Conservation (phyloP, 164 flowering plant genomes). For the Magnolia sinica region DNA sequence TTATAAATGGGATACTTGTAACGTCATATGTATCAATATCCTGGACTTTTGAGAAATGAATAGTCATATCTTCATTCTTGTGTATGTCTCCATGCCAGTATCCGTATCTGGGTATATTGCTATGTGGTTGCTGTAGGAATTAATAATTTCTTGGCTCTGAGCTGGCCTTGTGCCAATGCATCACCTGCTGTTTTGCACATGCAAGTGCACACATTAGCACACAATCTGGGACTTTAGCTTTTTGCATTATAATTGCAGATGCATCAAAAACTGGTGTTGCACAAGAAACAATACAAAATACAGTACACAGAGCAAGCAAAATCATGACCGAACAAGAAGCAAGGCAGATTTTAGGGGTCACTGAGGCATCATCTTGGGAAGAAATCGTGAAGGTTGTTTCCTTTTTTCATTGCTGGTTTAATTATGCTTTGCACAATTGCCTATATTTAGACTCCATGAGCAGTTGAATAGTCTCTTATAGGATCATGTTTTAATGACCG, state of each 20-base stretch:
- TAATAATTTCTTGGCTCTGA: no score
- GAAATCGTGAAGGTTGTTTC: conserved; percentile 52
- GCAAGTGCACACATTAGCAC: no score
- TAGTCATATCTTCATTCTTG: no score
- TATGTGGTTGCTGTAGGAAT: no score
- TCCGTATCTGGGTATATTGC: no score
- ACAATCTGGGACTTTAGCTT: not conserved
- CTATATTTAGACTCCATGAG: not conserved
- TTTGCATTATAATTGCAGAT: conserved; percentile 14
- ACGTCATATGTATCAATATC: no score
- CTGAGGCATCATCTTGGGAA: conserved; percentile 60
- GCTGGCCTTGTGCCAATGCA: no score
- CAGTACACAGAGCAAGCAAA: conserved; percentile 39
- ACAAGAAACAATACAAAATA: conserved; percentile 28
- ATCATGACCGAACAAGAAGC: conserved; percentile 62
- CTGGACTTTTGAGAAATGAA: no score
- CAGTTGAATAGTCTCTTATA: not conserved
- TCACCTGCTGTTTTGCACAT: no score
- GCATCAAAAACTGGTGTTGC: conserved; percentile 39
- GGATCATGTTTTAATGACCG: not conserved
- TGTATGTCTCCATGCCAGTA: no score
- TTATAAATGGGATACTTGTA: no score
- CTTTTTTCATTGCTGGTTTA: not conserved
- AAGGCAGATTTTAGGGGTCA: conserved; percentile 62
- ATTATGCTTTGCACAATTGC: not conserved